Base-by-base conservation (phyloP, 768 basidiomycete species). In the Asterophora parasitica region DNA sequence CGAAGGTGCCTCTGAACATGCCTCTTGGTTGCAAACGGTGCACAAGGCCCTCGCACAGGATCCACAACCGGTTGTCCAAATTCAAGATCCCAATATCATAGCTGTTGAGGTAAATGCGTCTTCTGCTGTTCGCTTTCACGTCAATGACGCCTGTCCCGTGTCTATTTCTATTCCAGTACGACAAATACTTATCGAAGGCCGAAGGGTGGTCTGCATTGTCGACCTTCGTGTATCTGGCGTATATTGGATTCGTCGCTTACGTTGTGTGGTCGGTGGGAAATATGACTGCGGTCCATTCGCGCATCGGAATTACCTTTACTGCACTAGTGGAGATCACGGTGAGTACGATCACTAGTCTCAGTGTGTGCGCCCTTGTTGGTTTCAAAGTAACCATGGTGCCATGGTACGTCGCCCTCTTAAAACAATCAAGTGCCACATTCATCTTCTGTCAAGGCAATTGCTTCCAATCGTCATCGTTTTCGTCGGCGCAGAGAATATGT, bases 401-500 rank as follows among this genome's bases (percentile, higher is more conserved):
- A 36, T 91, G 87, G 91, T 89, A 66, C 56, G 74, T 66, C n/a
- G 4, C 33, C 52, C 35, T 30, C 8, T 36, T 36, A 17, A 28
- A 26, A 4, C 0, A 16, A 3, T 6, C 3, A n/a, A 12, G 20
- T 27, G 12, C 6, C 6, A 7, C 8, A 9, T 30, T 10, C 15
- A 35, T 47, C 48, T 32, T 15, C 40, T 38, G 36, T 31, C 8
- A 49, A 91, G 89, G 89, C 85, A 88, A 61, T 68, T 95, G 34
- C 73, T 99, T 43, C 94, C 94, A 1, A 88, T 97, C 49, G 87
- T 96, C 31, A 92, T 99, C 42, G 81, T 93, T 6, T 94, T 98
- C 55, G 88, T 95, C 11, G 95, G 95, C 2, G 88, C 92, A 2
- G 95, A 98, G 69, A 98, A 97, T 58, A 97, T 98, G 94, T 90